Evolutionary conservation across 352 stramenopile species (phyloP), one percentile per base, ranked within the genome.

Genomic region (Globisporangium perplexum): DNA sequence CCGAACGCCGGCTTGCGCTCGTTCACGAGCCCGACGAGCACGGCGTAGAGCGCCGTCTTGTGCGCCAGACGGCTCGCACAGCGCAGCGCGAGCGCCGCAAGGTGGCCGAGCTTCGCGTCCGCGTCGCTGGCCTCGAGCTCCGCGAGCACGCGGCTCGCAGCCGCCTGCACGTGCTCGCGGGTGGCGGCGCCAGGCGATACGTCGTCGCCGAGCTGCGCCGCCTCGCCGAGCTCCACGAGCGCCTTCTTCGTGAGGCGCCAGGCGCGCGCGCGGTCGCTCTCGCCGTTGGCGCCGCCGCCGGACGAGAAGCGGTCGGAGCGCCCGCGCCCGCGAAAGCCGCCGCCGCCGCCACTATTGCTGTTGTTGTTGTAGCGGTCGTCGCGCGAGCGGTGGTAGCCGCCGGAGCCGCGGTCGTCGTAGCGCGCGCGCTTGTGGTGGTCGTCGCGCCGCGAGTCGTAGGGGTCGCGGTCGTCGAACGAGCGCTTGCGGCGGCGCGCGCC

Each of bases 191-290:
- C 20, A 18, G 55, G 67, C 30, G 64, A 47, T 3, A 73, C 64
- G 30, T 69, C 72, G 46, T 74, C 70, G 20, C 56, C 68, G 2
- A 65, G 30, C 45, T 60, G 53, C 10, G 60, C 45, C 24, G 68
- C 59, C 55, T 88, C 79, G 10, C 77, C 72, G 3, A 91, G 66
- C 57, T 91, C 78, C 36, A 93, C 65, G 43, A 91, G 60, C 23
- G 66, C 71, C 59, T 93, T 90, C 58, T 90, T 89, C 30, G 75
- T 67, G 45, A 92, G 55, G 7, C 81, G 78, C 81, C 81, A 92
- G 24, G 74, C 63, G 14, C 81, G 76, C 38, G 76, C 78, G 39
- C 73, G 64, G 46, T 92, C 78, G 60, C 75, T 90, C 59, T 92
- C 81, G 33, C 61, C 64, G 5, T 55, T 48, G 4, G 56, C 44